Evolutionary conservation across 768 basidiomycete genomes (phyloP).

Genomic region (Leccinum variicolor): DNA sequence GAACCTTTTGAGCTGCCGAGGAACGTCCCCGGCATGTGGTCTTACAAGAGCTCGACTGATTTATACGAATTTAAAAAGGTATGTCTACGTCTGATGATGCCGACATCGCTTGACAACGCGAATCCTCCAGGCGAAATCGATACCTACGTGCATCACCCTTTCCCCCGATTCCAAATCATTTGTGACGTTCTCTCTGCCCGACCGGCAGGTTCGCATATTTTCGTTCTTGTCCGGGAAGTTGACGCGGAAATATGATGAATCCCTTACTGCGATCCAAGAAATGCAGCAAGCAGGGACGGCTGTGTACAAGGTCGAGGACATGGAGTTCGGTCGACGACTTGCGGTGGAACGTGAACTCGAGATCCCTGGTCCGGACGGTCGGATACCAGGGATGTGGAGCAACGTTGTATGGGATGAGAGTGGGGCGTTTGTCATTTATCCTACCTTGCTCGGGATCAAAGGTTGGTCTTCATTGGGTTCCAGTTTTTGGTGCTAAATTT

Average conservation of each 20-base stretch:
- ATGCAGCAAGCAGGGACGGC: slow-evolving; percentile 99
- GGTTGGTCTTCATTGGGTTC: slow-evolving; percentile 44
- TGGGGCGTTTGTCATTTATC: slow-evolving; percentile 91
- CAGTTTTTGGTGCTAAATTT: neutral
- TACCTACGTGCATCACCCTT: slow-evolving; percentile 87
- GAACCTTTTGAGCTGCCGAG: slow-evolving; percentile 88
- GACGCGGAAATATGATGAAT: slow-evolving; percentile 93
- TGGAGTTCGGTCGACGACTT: slow-evolving; percentile 98
- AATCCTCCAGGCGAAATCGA: slow-evolving; percentile 71
- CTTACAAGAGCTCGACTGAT: slow-evolving; percentile 88
- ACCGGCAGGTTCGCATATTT: slow-evolving; percentile 93
- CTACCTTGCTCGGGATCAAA: slow-evolving; percentile 92
- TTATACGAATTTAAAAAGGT: slow-evolving; percentile 99
- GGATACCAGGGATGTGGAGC: slow-evolving; percentile 71
- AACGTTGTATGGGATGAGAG: slow-evolving; percentile 98
- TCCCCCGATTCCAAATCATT: slow-evolving; percentile 89
- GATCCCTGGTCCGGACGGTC: slow-evolving; percentile 70
- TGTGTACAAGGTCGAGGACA: slow-evolving; percentile 89
- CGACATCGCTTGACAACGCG: slow-evolving; percentile 1
- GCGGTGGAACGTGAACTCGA: slow-evolving; percentile 92
- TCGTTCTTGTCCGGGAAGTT: slow-evolving; percentile 88
- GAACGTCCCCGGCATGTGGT: slow-evolving; percentile 78
- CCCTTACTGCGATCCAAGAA: slow-evolving; percentile 87
- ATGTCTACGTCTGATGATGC: slow-evolving; percentile 2
- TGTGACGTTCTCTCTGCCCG: slow-evolving; percentile 89